A percentile compares a stretch with the other conserved stretches of the same genome.
These are phyloP conservation scores for Aethionema arabicum DNA, from an alignment of 345 rosid species.

Conservation along the genomic window DNA sequence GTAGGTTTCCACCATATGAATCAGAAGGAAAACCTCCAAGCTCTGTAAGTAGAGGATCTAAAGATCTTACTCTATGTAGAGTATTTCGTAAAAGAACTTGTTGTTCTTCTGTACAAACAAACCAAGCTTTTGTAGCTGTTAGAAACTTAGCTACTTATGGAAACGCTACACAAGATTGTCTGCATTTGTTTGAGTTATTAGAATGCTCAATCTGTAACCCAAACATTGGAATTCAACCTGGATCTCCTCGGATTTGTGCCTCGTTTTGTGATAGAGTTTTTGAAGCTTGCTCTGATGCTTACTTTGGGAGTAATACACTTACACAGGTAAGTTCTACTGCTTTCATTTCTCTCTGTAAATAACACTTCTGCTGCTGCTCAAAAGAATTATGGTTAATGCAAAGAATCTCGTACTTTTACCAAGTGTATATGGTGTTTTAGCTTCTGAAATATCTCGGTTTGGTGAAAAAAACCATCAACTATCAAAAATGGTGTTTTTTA, in stretches of 20 bases:
- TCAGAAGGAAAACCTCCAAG: conserved; percentile 78
- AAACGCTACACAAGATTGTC: conserved; percentile 76
- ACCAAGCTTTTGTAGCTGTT: conserved; percentile 72
- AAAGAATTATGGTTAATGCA: conserved; percentile 1
- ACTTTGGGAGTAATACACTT: conserved; percentile 77
- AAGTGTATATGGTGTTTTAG: too few relatives aligned
- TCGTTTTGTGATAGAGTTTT: conserved; percentile 78
- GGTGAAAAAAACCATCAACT: too few relatives aligned
- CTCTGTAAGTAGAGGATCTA: conserved; percentile 63
- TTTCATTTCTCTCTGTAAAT: background rate
- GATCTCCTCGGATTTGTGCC: conserved; percentile 76
- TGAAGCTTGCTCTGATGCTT: conserved; percentile 75
- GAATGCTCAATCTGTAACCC: conserved; percentile 99
- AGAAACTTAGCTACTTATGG: conserved; percentile 81
- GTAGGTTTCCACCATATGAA: conserved; percentile 70
- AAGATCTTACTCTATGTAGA: conserved; percentile 78
- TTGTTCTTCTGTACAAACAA: conserved; percentile 80
- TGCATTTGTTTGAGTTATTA: conserved; percentile 75
- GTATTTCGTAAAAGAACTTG: conserved; percentile 82
- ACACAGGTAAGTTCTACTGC: conserved; percentile 45
- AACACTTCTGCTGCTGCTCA: background rate
- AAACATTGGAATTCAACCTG: conserved; percentile 70
- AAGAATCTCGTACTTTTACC: background rate
- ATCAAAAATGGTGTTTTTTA: too few relatives aligned
- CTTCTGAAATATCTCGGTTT: too few relatives aligned